These are phyloP conservation scores for Petunia axillaris DNA, from an alignment of 257 asterid species.

Conservation along the genomic window DNA sequence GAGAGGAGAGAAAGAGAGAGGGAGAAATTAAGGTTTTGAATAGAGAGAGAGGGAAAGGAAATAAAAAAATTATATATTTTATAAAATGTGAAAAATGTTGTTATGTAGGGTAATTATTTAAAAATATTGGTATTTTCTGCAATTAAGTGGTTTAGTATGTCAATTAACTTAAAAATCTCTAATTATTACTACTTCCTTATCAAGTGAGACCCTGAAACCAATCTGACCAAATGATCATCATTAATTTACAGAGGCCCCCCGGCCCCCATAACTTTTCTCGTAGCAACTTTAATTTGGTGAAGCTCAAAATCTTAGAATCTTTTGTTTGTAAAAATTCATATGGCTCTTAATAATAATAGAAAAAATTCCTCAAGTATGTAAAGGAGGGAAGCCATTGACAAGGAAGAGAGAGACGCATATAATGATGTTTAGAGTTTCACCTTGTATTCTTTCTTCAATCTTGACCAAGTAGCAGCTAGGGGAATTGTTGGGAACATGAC, in stretches of 20 bases:
- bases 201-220: conserved; percentile 2
- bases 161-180: no score
- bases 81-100: no score
- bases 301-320: not conserved
- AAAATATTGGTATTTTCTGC: no score
- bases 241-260: not conserved
- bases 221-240: not conserved
- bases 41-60: no score
- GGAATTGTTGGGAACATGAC: conserved; percentile 22
- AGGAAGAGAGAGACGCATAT: not conserved
- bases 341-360: not conserved
- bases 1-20: no score
- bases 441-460: not conserved
- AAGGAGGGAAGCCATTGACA: not conserved
- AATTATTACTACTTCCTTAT: not conserved
- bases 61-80: no score
- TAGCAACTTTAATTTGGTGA: no score
- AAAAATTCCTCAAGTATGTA: not conserved
- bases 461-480: conserved; percentile 8
- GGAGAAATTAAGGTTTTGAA: no score
- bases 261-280: not conserved
- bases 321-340: no score
- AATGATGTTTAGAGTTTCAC: not conserved
- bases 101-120: no score
- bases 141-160: no score